A percentile compares a stretch with the other conserved stretches of the same genome.
These are phyloP conservation scores for Carex scoparia DNA, from an alignment of 176 grass and related monocot genomes.

Conservation along the genomic window DNA sequence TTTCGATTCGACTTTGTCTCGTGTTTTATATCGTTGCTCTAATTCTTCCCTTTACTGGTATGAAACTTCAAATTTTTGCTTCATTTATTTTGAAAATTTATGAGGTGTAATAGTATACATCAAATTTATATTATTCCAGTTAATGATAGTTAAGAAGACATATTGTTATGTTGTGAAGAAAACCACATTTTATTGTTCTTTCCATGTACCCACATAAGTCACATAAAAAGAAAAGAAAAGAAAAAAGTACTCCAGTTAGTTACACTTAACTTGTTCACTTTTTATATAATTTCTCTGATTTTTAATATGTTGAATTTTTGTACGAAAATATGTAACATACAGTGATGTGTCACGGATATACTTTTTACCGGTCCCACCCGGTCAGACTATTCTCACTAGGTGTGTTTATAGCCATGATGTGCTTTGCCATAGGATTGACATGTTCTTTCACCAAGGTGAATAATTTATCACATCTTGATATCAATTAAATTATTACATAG, in stretches of 20 bases:
- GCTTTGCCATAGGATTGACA: slow-evolving; percentile 72
- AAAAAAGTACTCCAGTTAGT: background rate
- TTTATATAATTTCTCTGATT: background rate
- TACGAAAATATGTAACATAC: background rate
- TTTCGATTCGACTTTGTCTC: slow-evolving; percentile 46
- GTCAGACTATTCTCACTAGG: slow-evolving; percentile 69
- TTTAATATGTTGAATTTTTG: background rate
- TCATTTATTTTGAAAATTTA: background rate
- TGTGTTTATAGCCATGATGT: slow-evolving; percentile 68
- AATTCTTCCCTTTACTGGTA: slow-evolving; percentile 79
- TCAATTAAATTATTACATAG: background rate
- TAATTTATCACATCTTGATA: background rate
- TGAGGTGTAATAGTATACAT: background rate
- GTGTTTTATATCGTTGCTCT: slow-evolving; percentile 72
- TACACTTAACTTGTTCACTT: too few species aligned
- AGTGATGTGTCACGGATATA: slow-evolving; percentile 79
- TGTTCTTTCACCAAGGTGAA: slow-evolving; percentile 75
- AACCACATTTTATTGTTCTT: background rate
- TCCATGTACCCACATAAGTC: background rate
- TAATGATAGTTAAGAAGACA: background rate
- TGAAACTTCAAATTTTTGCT: background rate
- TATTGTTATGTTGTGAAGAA: slow-evolving; percentile 2
- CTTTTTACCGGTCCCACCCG: slow-evolving; percentile 69
- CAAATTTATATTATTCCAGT: background rate
- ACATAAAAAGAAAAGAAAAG: background rate